These are phyloP conservation scores for Gelatoporia subvermispora DNA, from an alignment of 768 basidiomycete species.

Conservation along the genomic window DNA sequence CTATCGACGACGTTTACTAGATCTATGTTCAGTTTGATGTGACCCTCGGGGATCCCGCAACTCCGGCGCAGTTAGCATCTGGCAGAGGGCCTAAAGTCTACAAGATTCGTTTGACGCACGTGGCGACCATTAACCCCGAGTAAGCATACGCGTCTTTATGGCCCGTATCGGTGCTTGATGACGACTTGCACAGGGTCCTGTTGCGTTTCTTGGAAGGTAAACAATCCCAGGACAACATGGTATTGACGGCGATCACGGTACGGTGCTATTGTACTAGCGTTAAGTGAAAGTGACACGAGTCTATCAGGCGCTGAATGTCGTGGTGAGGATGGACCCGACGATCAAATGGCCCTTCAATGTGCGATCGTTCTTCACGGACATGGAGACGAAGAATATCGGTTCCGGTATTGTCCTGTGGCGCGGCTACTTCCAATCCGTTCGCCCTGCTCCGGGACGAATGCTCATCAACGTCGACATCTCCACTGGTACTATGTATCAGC, in stretches of 20 bases:
- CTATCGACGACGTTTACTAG: not conserved
- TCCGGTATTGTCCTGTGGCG: constrained; percentile 68
- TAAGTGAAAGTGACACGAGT: not conserved
- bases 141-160: constrained; percentile 19
- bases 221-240: constrained; percentile 63
- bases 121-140: constrained; percentile 84
- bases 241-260: constrained; percentile 65
- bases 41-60: constrained; percentile 37
- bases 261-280: constrained; percentile 6
- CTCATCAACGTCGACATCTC: constrained; percentile 76
- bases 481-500: constrained; percentile 70
- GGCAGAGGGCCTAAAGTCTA: constrained; percentile 53
- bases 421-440: constrained; percentile 76
- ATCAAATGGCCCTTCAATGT: constrained; percentile 65
- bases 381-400: constrained; percentile 51
- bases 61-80: constrained; percentile 9
- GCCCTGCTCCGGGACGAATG: constrained; percentile 60
- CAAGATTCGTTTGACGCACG: constrained; percentile 59
- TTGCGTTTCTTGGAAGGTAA: constrained; percentile 57
- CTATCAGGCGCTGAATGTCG: constrained; percentile 66
- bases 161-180: constrained; percentile 19
- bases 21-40: constrained; percentile 52
- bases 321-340: constrained; percentile 70
- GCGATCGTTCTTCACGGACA: constrained; percentile 66
- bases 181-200: constrained; percentile 43